phyloP scores from a whole-genome alignment of 2,329 filamentous ascomycete genomes.

The Ascochyta koolunga region DNA sequence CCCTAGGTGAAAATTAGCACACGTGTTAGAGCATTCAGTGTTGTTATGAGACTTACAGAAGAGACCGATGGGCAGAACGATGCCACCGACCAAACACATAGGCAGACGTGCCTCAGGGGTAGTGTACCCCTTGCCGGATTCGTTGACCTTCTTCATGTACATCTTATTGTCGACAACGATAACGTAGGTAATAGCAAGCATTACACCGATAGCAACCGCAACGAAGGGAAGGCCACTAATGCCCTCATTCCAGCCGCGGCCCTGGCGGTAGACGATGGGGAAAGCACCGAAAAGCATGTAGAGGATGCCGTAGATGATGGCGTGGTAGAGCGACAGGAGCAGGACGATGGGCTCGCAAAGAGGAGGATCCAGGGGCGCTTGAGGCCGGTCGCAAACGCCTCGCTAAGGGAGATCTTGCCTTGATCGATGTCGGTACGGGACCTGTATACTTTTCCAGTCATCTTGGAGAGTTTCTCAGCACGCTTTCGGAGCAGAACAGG shows the following conservation, averaged over 20 bases:
- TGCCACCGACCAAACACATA: slow-evolving; percentile 65
- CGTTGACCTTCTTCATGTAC: slow-evolving; percentile 50
- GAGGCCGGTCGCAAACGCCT: slow-evolving; percentile 63
- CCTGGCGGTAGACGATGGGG: slow-evolving; percentile 66
- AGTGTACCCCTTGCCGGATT: slow-evolving; percentile 59
- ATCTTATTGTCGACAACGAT: slow-evolving; percentile 45
- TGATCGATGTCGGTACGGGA: slow-evolving; percentile 54
- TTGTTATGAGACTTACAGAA: slow-evolving; percentile 36
- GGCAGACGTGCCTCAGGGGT: slow-evolving; percentile 71
- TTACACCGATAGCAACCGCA: slow-evolving; percentile 71
- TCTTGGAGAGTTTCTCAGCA: slow-evolving; percentile 55
- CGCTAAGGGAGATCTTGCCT: slow-evolving; percentile 51
- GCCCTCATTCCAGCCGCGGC: slow-evolving; percentile 47
- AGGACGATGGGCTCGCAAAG: slow-evolving; percentile 73
- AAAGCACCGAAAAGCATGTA: slow-evolving; percentile 58
- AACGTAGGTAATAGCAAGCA: slow-evolving; percentile 61
- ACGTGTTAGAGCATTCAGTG: background rate
- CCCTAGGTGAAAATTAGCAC: slow-evolving; percentile 15
- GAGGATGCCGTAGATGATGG: slow-evolving; percentile 60
- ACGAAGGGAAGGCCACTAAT: slow-evolving; percentile 61
- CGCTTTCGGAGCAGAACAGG: slow-evolving; percentile 61
- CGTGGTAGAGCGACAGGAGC: slow-evolving; percentile 65
- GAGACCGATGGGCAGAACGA: slow-evolving; percentile 62
- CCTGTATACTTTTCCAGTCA: slow-evolving; percentile 61
- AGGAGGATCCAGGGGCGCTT: slow-evolving; percentile 72